Conservation (phyloP, 2,329 filamentous ascomycete species). For the Colletotrichum tanaceti region DNA sequence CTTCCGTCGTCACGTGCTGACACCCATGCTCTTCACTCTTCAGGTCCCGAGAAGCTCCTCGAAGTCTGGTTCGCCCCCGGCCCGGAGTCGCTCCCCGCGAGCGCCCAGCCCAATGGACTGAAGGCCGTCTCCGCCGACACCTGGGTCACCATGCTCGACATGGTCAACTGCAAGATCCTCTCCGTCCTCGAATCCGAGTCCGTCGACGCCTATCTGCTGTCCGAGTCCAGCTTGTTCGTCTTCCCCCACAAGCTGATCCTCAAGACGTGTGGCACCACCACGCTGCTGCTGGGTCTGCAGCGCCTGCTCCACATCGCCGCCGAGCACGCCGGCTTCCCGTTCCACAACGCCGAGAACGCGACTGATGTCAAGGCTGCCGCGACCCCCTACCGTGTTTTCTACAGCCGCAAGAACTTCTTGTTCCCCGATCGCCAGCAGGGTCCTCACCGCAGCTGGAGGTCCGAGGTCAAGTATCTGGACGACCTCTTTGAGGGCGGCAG, state of each 20-base stretch:
- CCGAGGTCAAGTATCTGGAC: slow-evolving; percentile 93
- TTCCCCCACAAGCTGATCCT: slow-evolving; percentile 99
- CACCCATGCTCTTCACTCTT: slow-evolving; percentile 46
- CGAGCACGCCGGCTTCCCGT: slow-evolving; percentile 87
- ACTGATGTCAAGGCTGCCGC: slow-evolving; percentile 80
- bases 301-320: slow-evolving; percentile 94
- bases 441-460: slow-evolving; percentile 96
- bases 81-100: slow-evolving; percentile 75
- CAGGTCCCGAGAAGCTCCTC: slow-evolving; percentile 94
- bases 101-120: slow-evolving; percentile 79
- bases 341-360: slow-evolving; percentile 74
- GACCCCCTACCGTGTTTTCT: slow-evolving; percentile 95
- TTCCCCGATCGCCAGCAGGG: slow-evolving; percentile 95
- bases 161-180: slow-evolving; percentile 98
- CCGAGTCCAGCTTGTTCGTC: slow-evolving; percentile 99
- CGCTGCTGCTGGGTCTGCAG: slow-evolving; percentile 87
- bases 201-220: slow-evolving; percentile 95
- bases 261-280: slow-evolving; percentile 98
- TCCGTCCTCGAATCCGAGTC: slow-evolving; percentile 93
- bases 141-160: slow-evolving; percentile 97
- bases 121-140: slow-evolving; percentile 86
- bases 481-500: slow-evolving; percentile 91
- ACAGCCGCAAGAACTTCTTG: slow-evolving; percentile 98
- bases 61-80: slow-evolving; percentile 98
- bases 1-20: slow-evolving; percentile 36